These are phyloP conservation scores for Heterobasidion occidentale DNA, from an alignment of 1,284 basidiomycete genomes.

Conservation along the genomic window DNA sequence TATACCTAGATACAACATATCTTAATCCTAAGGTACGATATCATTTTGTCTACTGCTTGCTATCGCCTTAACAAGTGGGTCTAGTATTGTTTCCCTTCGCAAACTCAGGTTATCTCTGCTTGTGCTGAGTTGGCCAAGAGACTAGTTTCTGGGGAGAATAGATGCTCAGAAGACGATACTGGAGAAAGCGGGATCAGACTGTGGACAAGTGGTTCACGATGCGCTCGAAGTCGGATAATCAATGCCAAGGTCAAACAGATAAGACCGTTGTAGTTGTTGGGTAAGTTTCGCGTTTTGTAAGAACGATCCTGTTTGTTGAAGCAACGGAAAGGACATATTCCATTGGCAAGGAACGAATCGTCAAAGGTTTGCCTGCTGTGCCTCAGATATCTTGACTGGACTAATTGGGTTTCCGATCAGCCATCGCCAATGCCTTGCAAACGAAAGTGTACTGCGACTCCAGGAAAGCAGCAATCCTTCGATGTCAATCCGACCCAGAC, in stretches of 20 bases:
- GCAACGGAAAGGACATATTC: constrained; percentile 71
- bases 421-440: constrained; percentile 75
- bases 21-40: constrained; percentile 72
- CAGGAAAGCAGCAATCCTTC: constrained; percentile 73
- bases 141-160: constrained; percentile 37
- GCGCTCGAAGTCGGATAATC: constrained; percentile 3
- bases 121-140: constrained; percentile 78
- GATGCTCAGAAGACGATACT: constrained; percentile 19
- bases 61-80: not conserved
- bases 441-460: constrained; percentile 90
- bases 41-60: not conserved
- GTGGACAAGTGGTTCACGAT: constrained; percentile 15
- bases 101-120: constrained; percentile 86
- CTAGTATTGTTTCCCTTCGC: constrained; percentile 91
- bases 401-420: constrained; percentile 28
- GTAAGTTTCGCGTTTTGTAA: constrained; percentile 28
- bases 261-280: constrained; percentile 78
- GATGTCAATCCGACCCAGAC: constrained; percentile 78
- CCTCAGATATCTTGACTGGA: not conserved
- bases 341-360: constrained; percentile 95
- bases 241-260: constrained; percentile 5
- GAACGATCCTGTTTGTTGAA: too few species aligned
- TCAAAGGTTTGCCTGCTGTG: constrained; percentile 59
- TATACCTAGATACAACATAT: constrained; percentile 97
- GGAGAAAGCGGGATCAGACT: constrained; percentile 17